A percentile compares a stretch with the other conserved stretches of the same genome.
Conservation (phyloP, 805 yeast species). For the Pichia membranifaciens region DNA sequence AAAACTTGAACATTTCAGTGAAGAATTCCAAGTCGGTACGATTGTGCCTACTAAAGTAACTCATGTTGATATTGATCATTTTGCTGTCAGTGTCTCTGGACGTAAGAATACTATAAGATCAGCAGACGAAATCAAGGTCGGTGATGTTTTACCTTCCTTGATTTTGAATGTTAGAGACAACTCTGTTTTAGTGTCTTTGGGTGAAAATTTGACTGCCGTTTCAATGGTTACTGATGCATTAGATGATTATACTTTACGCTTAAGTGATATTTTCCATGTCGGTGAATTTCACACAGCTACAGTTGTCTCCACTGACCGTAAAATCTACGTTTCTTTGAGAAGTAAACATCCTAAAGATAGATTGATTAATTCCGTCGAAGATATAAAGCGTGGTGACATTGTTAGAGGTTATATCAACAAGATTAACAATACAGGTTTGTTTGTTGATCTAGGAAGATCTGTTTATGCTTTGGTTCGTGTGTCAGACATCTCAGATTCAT, state of each 20-base stretch:
- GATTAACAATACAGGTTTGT: conserved; percentile 69
- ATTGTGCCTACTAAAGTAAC: conserved; percentile 57
- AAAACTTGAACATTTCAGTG: conserved; percentile 43
- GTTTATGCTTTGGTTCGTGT: conserved; percentile 77
- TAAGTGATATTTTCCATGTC: conserved; percentile 42
- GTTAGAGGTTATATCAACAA: conserved; percentile 78
- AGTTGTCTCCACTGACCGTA: conserved; percentile 46
- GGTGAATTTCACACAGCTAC: conserved; percentile 56
- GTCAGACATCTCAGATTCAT: conserved; percentile 74
- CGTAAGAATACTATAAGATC: conserved; percentile 38
- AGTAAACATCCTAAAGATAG: conserved; percentile 46
- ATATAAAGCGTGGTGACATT: conserved; percentile 62
- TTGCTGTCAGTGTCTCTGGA: conserved; percentile 33
- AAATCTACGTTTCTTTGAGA: conserved; percentile 61
- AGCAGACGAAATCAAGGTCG: conserved; percentile 47
- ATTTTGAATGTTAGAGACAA: conserved; percentile 53
- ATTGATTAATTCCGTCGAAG: conserved; percentile 41
- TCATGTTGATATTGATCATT: conserved; percentile 48
- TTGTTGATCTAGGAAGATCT: conserved; percentile 65
- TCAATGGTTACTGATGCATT: conserved; percentile 74
- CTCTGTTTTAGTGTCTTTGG: conserved; percentile 62
- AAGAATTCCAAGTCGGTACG: conserved; percentile 64
- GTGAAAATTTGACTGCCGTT: conserved; percentile 55
- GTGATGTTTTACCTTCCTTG: conserved; percentile 54
- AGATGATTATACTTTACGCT: conserved; percentile 52